Percentiles rank a stretch among this genome's conserved stretches.
phyloP scores from a whole-genome alignment of 257 asterid species.

The Capsicum chinense region DNA sequence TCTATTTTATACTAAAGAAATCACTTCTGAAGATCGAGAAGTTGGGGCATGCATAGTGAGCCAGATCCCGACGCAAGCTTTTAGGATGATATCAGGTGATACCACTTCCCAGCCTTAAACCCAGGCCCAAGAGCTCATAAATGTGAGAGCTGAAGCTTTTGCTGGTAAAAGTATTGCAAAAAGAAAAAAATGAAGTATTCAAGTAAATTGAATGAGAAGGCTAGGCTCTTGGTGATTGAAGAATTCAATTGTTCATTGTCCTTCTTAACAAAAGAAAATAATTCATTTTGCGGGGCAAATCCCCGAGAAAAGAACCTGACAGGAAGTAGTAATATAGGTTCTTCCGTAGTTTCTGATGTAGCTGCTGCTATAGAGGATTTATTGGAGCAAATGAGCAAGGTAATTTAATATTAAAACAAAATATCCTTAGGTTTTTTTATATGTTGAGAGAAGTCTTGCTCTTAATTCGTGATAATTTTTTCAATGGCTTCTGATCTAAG shows the following conservation, averaged over 20 bases:
- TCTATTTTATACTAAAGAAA: conserved; percentile 69
- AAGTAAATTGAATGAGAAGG: conserved; percentile 54
- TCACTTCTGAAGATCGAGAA: conserved; percentile 67
- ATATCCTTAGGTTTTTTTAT: conserved; percentile 27
- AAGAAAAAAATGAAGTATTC: conserved; percentile 38
- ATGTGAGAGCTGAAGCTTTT: conserved; percentile 44
- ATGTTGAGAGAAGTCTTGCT: conserved; percentile 5
- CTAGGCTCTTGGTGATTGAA: conserved; percentile 52
- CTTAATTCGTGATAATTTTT: conserved; percentile 24
- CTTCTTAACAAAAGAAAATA: conserved; percentile 32
- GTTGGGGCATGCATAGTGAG: conserved; percentile 62
- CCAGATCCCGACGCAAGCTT: conserved; percentile 76
- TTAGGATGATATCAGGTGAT: conserved; percentile 50
- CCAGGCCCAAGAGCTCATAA: conserved; percentile 50
- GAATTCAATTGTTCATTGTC: conserved; percentile 36
- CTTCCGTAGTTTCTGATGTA: conserved; percentile 74
- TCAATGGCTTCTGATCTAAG: conserved; percentile 50
- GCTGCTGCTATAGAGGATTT: conserved; percentile 91
- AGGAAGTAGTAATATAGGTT: conserved; percentile 47
- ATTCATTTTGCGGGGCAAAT: conserved; percentile 33
- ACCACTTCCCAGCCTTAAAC: conserved; percentile 55
- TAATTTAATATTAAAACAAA: conserved; percentile 28
- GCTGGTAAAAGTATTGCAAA: conserved; percentile 34
- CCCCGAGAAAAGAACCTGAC: conserved; percentile 42
- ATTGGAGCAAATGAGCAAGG: conserved; percentile 92